Evolutionary conservation across 768 basidiomycete genomes (phyloP).

Genomic region (Tulasnella calospora): DNA sequence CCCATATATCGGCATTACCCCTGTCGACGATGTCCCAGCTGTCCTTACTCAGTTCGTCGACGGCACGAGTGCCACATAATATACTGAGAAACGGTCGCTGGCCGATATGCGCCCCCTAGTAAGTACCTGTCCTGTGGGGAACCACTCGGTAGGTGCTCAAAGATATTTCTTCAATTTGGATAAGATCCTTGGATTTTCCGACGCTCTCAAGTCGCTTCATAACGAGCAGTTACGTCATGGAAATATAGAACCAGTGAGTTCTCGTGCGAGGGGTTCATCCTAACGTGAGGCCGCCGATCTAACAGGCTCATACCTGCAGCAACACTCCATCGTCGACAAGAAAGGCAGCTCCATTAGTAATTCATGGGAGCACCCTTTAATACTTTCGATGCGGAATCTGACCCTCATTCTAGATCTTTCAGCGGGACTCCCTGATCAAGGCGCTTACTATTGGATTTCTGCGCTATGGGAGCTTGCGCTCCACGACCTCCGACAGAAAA

Average conservation of each 20-base stretch:
- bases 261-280: not conserved
- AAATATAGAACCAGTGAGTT: not conserved
- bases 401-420: too few species aligned
- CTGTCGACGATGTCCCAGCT: not conserved
- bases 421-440: too few species aligned
- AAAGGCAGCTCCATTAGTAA: too few species aligned
- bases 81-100: not conserved
- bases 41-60: not conserved
- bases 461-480: too few species aligned
- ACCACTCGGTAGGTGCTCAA: not conserved
- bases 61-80: not conserved
- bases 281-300: not conserved
- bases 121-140: not conserved
- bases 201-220: not conserved
- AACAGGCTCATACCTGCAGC: not conserved
- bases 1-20: not conserved
- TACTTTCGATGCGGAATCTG: too few species aligned
- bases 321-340: not conserved
- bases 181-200: not conserved
- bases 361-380: too few species aligned
- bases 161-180: not conserved
- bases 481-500: too few species aligned
- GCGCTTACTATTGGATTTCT: too few species aligned
- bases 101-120: not conserved
- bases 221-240: not conserved